phyloP scores from a whole-genome alignment of 2,329 filamentous ascomycete species.

The Curvularia sp. region DNA sequence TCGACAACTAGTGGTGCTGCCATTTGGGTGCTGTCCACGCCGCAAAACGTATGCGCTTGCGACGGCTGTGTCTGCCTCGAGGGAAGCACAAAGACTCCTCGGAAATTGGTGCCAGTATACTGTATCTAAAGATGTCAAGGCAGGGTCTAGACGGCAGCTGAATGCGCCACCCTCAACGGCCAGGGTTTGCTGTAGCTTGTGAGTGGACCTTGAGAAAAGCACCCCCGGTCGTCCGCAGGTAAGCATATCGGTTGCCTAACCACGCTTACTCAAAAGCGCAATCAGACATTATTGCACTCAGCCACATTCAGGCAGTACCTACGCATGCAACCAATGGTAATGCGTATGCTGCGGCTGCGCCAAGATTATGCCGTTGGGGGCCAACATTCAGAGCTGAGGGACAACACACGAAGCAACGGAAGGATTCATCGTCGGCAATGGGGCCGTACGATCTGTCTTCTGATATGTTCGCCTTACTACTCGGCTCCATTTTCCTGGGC shows the following conservation, averaged over 20 bases:
- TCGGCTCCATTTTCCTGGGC: neutral
- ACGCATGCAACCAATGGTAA: neutral
- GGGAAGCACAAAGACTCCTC: neutral
- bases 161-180: neutral
- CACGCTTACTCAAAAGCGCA: neutral
- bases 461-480: neutral
- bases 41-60: neutral
- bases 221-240: neutral
- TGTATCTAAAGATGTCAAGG: neutral
- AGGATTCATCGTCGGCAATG: neutral
- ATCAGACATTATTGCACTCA: neutral
- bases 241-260: neutral
- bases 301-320: neutral
- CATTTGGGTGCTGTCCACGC: neutral
- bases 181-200: neutral
- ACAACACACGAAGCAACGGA: neutral
- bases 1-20: neutral
- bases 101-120: neutral
- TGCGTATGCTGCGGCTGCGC: neutral
- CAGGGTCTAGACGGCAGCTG: neutral
- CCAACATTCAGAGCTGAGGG: neutral
- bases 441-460: neutral
- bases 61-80: neutral
- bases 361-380: conserved; percentile 5
- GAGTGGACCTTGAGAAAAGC: neutral